Base-by-base conservation (phyloP, 108 stramenopile genomes). In the Poteriospumella lacustris region DNA sequence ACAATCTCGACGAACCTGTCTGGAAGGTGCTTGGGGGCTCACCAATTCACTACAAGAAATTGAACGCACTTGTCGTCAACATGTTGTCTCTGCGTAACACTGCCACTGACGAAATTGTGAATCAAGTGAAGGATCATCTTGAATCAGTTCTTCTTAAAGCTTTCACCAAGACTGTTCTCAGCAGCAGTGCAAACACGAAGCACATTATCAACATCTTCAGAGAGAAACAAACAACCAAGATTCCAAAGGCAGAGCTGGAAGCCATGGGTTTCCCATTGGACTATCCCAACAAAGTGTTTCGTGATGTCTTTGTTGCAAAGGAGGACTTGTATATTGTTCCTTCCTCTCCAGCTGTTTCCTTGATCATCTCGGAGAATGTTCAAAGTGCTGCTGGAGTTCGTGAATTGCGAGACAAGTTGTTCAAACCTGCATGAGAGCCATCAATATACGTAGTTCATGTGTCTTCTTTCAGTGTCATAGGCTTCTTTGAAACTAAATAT, bases 91-190 rank as follows among this genome's bases (percentile, higher is more conserved):
- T 64, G 60, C 36, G 33, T 64, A 34, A 64, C 36, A 24, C 60
- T 64, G 60, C 60, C 36, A 34, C 60, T 64, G 60, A 64, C 3
- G 60, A 31, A 34, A 34, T 64, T 64, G 60, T 64, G 60, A 64
- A 64, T 64, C 60, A 64, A 64, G 60, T 64, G 60, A 64, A 64
- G 60, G 24, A 64, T 64, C 60, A 64, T 5, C 60, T 64, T 64
- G 33, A 64, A 64, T 64, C 60, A 64, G 60, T 64, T 64, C 60
- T 64, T 24, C 36, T 34, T 64, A 34, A 64, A 34, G 5, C 60
- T 33, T 24, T 64, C 60, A 64, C 28, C 60, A 64, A 64, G 31
- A 64, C 9, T 64, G 60, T 64, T 64, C 60, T 64, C 60, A 64
- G 36, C 60, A 64, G 60, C 24, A 64, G 60, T 52, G 9, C 47